A percentile compares a stretch with the other conserved stretches of the same genome.
Evolutionary conservation across 2,329 filamentous ascomycete genomes (phyloP).

Genomic region (Bertia moriformis): DNA sequence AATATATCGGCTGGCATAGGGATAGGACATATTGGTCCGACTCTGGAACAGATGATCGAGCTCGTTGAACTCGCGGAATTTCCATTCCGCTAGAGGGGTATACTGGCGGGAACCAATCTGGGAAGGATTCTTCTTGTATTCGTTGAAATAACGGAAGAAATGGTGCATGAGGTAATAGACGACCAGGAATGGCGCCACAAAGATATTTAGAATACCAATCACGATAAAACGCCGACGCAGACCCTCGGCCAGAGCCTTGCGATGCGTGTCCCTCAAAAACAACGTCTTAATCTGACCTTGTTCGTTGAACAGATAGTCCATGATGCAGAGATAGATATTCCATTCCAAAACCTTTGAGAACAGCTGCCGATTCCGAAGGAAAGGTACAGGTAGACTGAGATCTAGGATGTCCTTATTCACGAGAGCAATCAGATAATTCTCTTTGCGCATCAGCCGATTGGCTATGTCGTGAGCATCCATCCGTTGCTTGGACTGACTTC

Average conservation of each 20-base stretch:
- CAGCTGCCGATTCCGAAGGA: conserved; percentile 63
- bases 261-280: conserved; percentile 71
- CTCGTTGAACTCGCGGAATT: conserved; percentile 96
- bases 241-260: conserved; percentile 63
- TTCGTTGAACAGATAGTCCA: conserved; percentile 88
- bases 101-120: conserved; percentile 80
- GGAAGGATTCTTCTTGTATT: conserved; percentile 87
- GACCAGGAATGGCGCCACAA: conserved; percentile 78
- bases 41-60: conserved; percentile 82
- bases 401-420: conserved; percentile 95
- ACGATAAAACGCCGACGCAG: conserved; percentile 67
- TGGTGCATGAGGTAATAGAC: conserved; percentile 76
- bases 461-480: conserved; percentile 95
- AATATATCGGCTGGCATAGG: conserved; percentile 80
- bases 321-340: conserved; percentile 78
- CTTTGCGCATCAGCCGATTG: conserved; percentile 87
- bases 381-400: conserved; percentile 71
- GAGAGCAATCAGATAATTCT: conserved; percentile 91
- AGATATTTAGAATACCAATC: conserved; percentile 70
- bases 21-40: conserved; percentile 83
- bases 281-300: conserved; percentile 74
- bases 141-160: conserved; percentile 92
- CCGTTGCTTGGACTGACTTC: conserved; percentile 79
- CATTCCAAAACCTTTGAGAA: conserved; percentile 85
- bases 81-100: conserved; percentile 90